Evolutionary conservation across 2,329 filamentous ascomycete genomes (phyloP), one percentile per base, ranked within the genome.

Genomic region (Arthrobotrys entomopaga): DNA sequence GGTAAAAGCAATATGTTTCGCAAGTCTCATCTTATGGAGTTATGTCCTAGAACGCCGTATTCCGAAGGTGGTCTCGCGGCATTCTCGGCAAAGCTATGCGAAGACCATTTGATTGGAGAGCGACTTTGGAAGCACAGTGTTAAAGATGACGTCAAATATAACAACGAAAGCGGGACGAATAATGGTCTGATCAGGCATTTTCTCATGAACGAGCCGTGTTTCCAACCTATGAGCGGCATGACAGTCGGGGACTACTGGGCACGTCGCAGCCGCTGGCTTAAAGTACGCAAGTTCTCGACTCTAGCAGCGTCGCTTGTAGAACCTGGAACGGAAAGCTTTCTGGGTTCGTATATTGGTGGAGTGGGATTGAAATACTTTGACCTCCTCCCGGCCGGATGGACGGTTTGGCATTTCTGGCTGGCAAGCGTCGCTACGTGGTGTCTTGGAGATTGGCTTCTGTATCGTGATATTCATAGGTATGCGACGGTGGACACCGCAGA

Each of bases 1-100:
- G 95, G 95, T 58, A 99, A 99, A 83, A 96, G 92, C 79, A 98
- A 96, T 83, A 98, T 99, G 93, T 99, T 98, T 82, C 91, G 95
- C 71, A 91, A 91, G 75, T 91, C 92, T 0, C 94, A 99, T 79
- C 87, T 99, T 40, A 88, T 97, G 81, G 86, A 87, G 77, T 87
- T 95, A 7, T 90, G 88, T 0, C 78, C 82, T 0, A 78, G 80
- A n/a, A 89, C 88, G 34, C 60, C 81, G 79, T 77, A 85, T 85
- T 78, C 84, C 83, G 85, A 77, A 80, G 88, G 82, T 0, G 96
- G 95, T 0, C 89, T 99, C 77, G 93, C 98, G 81, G 93, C 89
- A 82, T 99, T 99, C 82, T 96, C 92, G 1, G 87, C 92, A 77
- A 96, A 97, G 80, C 98, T 99, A 80, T 99, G 95, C 83, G 96